Conservation (phyloP, 306 rosid genomes). For the Hippophae tibetana region DNA sequence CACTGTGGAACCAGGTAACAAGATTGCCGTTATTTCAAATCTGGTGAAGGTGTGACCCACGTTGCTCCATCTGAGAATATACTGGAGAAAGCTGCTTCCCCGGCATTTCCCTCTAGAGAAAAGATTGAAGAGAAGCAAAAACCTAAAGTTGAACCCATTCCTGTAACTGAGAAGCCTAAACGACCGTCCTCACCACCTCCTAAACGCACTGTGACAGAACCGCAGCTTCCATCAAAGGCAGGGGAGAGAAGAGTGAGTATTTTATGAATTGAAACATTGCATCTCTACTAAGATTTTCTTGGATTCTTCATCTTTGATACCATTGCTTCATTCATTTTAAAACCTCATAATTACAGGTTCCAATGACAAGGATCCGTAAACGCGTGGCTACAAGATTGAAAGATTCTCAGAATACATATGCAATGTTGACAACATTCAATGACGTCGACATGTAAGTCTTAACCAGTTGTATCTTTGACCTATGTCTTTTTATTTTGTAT, state of each 20-base stretch:
- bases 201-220: constrained; percentile 53
- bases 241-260: constrained; percentile 67
- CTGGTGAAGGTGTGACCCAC: constrained; percentile 60
- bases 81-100: constrained; percentile 37
- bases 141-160: constrained; percentile 40
- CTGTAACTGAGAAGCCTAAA: constrained; percentile 37
- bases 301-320: constrained; percentile 2
- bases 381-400: constrained; percentile 66
- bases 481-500: not conserved
- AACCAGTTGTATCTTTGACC: constrained; percentile 4
- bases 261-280: not conserved
- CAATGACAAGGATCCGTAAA: constrained; percentile 73
- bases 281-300: not conserved
- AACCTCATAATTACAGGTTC: constrained; percentile 44
- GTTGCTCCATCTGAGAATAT: constrained; percentile 58
- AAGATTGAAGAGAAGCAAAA: constrained; percentile 39
- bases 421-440: constrained; percentile 78
- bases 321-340: not conserved
- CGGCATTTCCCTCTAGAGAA: constrained; percentile 27
- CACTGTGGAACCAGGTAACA: constrained; percentile 75
- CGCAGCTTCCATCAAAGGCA: constrained; percentile 78
- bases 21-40: constrained; percentile 77
- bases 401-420: constrained; percentile 81
- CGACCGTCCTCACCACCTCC: constrained; percentile 31
- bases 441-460: constrained; percentile 75